A percentile compares a stretch with the other conserved stretches of the same genome.
Conservation (phyloP, 2,329 filamentous ascomycete genomes). For the Fusarium pseudoanthophilum region DNA sequence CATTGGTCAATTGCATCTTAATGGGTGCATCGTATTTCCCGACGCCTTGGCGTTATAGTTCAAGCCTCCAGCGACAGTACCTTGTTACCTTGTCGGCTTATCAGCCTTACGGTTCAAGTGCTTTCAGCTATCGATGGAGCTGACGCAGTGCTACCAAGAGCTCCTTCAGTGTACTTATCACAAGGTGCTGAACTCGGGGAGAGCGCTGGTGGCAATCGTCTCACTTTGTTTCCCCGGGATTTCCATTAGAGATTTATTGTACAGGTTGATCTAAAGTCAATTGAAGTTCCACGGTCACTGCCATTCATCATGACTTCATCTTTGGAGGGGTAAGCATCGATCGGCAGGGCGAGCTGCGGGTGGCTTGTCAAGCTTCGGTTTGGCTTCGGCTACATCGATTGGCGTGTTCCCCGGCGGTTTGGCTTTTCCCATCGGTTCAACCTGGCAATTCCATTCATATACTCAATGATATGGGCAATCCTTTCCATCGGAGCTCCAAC, state of each 20-base stretch:
- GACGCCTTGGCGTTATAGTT: slow-evolving; percentile 14
- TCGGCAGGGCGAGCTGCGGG: slow-evolving; percentile 6
- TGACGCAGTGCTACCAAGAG: background rate
- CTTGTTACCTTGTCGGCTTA: background rate
- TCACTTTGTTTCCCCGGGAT: background rate
- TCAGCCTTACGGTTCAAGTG: background rate
- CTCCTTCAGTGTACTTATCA: background rate
- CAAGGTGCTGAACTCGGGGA: background rate
- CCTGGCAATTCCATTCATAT: background rate
- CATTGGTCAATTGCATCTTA: background rate
- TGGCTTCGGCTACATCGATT: background rate
- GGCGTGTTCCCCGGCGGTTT: background rate
- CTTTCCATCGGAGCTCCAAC: no score
- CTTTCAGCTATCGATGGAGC: background rate
- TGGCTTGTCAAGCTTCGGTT: slow-evolving; percentile 2
- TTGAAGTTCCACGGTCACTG: background rate
- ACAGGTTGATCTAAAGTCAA: background rate
- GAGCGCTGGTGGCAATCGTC: background rate
- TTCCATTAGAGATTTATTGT: background rate
- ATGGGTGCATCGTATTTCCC: slow-evolving; percentile 18
- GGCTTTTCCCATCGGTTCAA: background rate
- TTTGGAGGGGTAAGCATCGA: background rate
- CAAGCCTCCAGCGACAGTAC: background rate
- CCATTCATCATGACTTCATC: slow-evolving; percentile 12
- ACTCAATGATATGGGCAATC: no score